A percentile compares a stretch with the other conserved stretches of the same genome.
Conservation (phyloP, 1,284 basidiomycete genomes). For the Ustilago nuda region DNA sequence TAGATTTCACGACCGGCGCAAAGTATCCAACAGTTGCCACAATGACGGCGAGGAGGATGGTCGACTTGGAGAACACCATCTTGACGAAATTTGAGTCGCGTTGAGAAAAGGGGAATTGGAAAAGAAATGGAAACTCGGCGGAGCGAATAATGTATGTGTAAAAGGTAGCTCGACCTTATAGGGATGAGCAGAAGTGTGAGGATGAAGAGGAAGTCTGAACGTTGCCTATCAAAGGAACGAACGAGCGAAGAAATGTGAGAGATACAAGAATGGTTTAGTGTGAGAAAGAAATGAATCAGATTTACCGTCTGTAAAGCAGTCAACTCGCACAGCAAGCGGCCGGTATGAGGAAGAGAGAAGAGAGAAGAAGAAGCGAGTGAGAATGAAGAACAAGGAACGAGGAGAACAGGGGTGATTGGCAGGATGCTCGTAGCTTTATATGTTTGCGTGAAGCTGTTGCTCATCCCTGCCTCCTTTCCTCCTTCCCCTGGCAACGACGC, state of each 20-base stretch:
- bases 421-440: background rate
- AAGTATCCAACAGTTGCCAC: slow-evolving; percentile 15
- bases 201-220: background rate
- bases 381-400: background rate
- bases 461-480: too few relatives aligned
- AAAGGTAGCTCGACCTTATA: background rate
- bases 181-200: background rate
- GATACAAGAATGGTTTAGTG: background rate
- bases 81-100: slow-evolving; percentile 10
- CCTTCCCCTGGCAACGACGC: too few relatives aligned
- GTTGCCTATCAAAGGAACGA: slow-evolving; percentile 40
- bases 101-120: background rate
- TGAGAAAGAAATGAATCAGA: slow-evolving; percentile 8
- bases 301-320: slow-evolving; percentile 11
- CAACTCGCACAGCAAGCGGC: slow-evolving; percentile 24
- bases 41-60: slow-evolving; percentile 23
- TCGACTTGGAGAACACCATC: slow-evolving; percentile 26
- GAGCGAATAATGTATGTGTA: background rate
- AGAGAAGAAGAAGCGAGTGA: background rate
- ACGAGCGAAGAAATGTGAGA: background rate
- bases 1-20: slow-evolving; percentile 21
- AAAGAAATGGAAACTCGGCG: background rate
- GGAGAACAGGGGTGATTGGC: background rate
- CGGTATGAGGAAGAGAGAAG: background rate
- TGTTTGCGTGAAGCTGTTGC: too few relatives aligned